phyloP scores from a whole-genome alignment of 176 grass and related monocot species.

The Carex cristatella region DNA sequence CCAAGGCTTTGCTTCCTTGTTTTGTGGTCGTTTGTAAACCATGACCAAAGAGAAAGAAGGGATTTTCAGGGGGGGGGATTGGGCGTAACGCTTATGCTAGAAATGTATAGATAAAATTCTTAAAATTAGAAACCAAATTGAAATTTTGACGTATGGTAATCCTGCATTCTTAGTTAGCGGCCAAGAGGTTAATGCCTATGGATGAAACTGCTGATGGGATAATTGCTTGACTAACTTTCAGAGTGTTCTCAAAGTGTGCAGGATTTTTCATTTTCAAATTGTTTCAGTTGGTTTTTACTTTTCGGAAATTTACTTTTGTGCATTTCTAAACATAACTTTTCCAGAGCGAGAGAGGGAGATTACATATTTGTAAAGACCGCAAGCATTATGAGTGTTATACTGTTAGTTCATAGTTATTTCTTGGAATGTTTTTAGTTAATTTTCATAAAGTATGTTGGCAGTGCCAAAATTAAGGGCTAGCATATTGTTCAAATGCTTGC shows the following conservation, averaged over 20 bases:
- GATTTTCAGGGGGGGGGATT: not conserved
- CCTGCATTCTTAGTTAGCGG: not conserved
- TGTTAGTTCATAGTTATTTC: not conserved
- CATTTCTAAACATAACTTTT: not conserved
- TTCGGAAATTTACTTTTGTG: not conserved
- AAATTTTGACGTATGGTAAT: constrained; percentile 1
- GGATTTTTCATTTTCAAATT: not conserved
- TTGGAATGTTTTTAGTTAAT: not conserved
- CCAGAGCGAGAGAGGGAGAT: not conserved
- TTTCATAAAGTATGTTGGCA: not conserved
- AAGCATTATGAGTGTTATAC: not conserved
- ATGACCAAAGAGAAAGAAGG: constrained; percentile 22
- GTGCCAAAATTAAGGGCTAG: not conserved
- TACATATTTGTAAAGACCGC: constrained; percentile 9
- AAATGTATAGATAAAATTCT: not conserved
- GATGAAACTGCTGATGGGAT: not conserved
- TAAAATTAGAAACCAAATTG: not conserved
- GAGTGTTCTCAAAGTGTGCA: not conserved
- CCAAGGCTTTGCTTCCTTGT: constrained; percentile 65
- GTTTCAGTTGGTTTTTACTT: not conserved
- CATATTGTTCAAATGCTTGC: not conserved
- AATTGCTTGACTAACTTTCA: not conserved
- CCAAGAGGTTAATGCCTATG: not conserved
- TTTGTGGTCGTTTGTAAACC: constrained; percentile 62
- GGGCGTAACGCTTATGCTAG: not conserved